Percentiles rank a stretch among this genome's conserved stretches.
phyloP scores from a whole-genome alignment of 371 early-diverging fungal genomes.

The Parasitella parasitica region DNA sequence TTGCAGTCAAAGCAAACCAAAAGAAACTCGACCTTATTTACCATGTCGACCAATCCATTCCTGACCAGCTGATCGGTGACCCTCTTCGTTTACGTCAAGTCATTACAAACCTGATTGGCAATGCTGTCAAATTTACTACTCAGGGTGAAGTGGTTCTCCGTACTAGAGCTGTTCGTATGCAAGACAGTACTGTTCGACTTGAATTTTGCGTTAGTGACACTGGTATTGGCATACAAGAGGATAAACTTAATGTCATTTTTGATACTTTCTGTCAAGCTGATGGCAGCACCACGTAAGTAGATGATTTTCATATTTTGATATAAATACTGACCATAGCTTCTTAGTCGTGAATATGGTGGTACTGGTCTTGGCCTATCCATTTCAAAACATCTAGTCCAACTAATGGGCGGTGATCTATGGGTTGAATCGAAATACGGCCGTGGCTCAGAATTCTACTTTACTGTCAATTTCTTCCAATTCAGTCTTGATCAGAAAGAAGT shows the following conservation, averaged over 20 bases:
- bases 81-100: conserved; percentile 76
- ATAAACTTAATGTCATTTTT: conserved; percentile 73
- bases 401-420: conserved; percentile 83
- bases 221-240: conserved; percentile 85
- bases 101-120: conserved; percentile 81
- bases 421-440: conserved; percentile 67
- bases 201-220: conserved; percentile 77
- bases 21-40: conserved; percentile 66
- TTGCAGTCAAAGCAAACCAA: conserved; percentile 68
- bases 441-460: conserved; percentile 78
- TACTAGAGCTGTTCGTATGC: conserved; percentile 34
- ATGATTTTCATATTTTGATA: not conserved
- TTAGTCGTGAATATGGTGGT: conserved; percentile 75
- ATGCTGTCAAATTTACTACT: conserved; percentile 86
- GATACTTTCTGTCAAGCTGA: conserved; percentile 83
- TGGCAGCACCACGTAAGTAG: conserved; percentile 68
- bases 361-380: conserved; percentile 87
- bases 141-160: conserved; percentile 64
- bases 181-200: conserved; percentile 46
- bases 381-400: conserved; percentile 67
- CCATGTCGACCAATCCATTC: conserved; percentile 64
- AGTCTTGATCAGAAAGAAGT: conserved; percentile 10
- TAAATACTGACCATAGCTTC: not conserved
- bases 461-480: conserved; percentile 43
- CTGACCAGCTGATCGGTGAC: conserved; percentile 75